Evolutionary conservation across 2,329 filamentous ascomycete species (phyloP).

Genomic region (Aureobasidium sp.): DNA sequence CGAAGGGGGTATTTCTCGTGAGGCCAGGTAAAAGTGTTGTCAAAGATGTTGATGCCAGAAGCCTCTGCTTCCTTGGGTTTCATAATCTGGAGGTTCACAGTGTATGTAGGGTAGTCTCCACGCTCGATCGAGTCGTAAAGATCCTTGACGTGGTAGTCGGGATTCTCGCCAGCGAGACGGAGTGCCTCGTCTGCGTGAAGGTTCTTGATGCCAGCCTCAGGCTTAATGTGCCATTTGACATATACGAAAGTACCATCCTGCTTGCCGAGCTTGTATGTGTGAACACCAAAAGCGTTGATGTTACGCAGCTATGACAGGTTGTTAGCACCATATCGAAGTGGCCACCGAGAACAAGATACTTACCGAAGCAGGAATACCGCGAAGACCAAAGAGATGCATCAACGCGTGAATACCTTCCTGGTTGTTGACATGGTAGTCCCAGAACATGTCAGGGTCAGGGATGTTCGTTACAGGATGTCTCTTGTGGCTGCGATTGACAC

Average conservation of each 20-base stretch:
- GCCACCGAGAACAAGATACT: not conserved
- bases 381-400: constrained; percentile 47
- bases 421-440: constrained; percentile 36
- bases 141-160: constrained; percentile 34
- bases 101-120: constrained; percentile 45
- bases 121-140: constrained; percentile 40
- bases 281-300: constrained; percentile 42
- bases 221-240: constrained; percentile 45
- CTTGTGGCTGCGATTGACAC: constrained; percentile 32
- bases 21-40: constrained; percentile 52
- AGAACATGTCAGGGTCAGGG: constrained; percentile 30
- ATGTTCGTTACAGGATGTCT: constrained; percentile 29
- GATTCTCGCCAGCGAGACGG: constrained; percentile 30
- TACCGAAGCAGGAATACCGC: constrained; percentile 39
- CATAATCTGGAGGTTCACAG: constrained; percentile 50
- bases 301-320: constrained; percentile 28
- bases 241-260: constrained; percentile 44
- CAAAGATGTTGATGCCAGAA: constrained; percentile 47
- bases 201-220: constrained; percentile 41
- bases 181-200: constrained; percentile 35
- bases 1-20: constrained; percentile 44
- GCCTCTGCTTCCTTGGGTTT: constrained; percentile 44
- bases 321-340: not conserved
- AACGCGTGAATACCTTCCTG: constrained; percentile 44
- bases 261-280: constrained; percentile 36